Evolutionary conservation across 306 rosid species (phyloP), one percentile per base, ranked within the genome.

Genomic region (Crataegus laevigata): DNA sequence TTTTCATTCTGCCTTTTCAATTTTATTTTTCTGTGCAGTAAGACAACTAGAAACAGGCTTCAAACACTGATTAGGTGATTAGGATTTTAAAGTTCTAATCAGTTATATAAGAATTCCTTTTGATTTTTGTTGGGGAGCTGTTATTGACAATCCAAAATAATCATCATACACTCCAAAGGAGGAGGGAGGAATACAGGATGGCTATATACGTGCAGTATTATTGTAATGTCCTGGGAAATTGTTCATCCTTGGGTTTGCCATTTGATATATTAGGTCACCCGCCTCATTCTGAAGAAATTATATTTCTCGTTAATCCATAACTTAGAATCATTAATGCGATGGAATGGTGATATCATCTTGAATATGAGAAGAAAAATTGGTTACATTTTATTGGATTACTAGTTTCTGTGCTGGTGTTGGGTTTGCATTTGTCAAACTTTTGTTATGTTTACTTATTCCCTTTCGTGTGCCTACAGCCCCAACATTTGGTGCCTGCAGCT

Each of bases 381-480:
- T 1, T 14, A 11, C 25, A 26, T 28, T 47, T 13, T 13, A 14
- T 5, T 30, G 13, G 24, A 24, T 29, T 40, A 6, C 4, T 26
- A 3, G 18, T 51, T 34, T 15, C 6, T 24, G n/a, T 28, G 13
- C 32, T 38, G 26, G 11, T 22, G 52, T 18, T 38, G 8, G 26
- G 18, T 14, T 13, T 63, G 55, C 28, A 25, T 21, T 17, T 4
- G 18, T 5, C n/a, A 2, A 57, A 66, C 18, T 12, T 32, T 14
- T 22, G 12, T n/a, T 21, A 6, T 64, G 47, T 75, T 68, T 54
- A 67, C 73, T 64, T 34, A 30, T 68, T 29, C 3, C 19, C 15
- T 15, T 47, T 62, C 30, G 0, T 77, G 76, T 78, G 90, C 82
- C 77, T 21, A 19, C 86, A 87, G 65, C 96, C 98, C 55, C 93